Conservation (phyloP, 129 eudicot species). For the Centella asiatica region DNA sequence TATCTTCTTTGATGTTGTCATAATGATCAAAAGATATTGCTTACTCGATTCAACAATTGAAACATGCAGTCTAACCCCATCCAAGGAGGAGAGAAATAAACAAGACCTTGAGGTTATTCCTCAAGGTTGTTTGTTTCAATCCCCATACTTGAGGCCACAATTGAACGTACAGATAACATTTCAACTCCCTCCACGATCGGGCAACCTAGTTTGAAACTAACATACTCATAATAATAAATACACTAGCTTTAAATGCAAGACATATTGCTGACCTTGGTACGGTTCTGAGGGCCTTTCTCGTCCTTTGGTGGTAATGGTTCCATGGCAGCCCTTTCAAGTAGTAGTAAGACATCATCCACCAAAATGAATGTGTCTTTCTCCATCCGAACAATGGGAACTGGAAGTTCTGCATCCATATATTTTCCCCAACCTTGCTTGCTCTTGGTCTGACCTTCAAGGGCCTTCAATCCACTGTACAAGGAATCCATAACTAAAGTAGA, state of each 20-base stretch:
- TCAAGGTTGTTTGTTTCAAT: background rate
- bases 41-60: too few species aligned
- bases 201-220: background rate
- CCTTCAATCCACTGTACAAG: constrained; percentile 84
- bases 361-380: constrained; percentile 80
- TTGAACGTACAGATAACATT: too few species aligned
- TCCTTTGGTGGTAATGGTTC: constrained; percentile 96
- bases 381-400: constrained; percentile 68
- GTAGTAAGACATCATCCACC: constrained; percentile 78
- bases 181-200: too few species aligned
- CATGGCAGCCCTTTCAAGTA: constrained; percentile 84
- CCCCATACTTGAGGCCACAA: background rate
- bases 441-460: constrained; percentile 78
- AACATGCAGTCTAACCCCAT: too few species aligned
- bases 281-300: constrained; percentile 63
- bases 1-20: too few species aligned
- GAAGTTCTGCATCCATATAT: constrained; percentile 44
- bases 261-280: constrained; percentile 47
- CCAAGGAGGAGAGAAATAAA: too few species aligned
- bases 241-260: background rate
- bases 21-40: too few species aligned
- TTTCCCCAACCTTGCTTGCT: constrained; percentile 46
- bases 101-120: background rate
- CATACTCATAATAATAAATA: background rate
- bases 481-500: constrained; percentile 99